These are phyloP conservation scores for Viridothelium virens DNA, from an alignment of 495 filamentous ascomycete genomes.

Conservation along the genomic window DNA sequence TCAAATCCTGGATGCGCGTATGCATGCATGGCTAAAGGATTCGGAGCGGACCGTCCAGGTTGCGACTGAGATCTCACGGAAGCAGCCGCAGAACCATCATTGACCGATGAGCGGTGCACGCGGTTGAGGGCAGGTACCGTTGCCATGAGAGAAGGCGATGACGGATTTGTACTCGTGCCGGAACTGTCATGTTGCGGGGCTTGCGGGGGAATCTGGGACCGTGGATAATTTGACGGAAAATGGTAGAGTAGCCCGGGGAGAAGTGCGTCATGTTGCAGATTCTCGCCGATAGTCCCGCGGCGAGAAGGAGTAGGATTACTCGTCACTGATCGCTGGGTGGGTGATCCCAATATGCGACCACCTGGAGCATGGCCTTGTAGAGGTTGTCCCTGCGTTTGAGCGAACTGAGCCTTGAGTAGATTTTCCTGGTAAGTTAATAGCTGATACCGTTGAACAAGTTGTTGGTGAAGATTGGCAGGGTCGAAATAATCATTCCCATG, in stretches of 20 bases:
- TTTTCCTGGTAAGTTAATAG: constrained; percentile 59
- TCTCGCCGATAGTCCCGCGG: constrained; percentile 3
- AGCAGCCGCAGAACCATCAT: constrained; percentile 44
- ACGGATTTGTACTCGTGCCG: constrained; percentile 48
- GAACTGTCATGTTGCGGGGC: constrained; percentile 25
- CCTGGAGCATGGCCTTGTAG: constrained; percentile 25
- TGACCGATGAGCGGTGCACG: constrained; percentile 49
- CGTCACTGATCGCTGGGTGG: constrained; percentile 7
- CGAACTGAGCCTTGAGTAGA: constrained; percentile 45
- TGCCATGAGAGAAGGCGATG: constrained; percentile 51
- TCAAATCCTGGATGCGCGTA: constrained; percentile 26
- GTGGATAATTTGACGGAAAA: constrained; percentile 42
- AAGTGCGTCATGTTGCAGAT: constrained; percentile 42
- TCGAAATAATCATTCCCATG: constrained; percentile 28
- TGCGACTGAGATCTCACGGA: constrained; percentile 59
- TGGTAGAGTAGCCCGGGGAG: constrained; percentile 46
- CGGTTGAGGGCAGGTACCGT: constrained; percentile 51
- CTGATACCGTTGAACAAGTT: constrained; percentile 57
- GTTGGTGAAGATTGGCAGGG: constrained; percentile 42
- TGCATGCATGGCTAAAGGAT: constrained; percentile 36
- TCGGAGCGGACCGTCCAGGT: constrained; percentile 49
- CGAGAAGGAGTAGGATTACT: constrained; percentile 34
- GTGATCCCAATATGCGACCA: constrained; percentile 7
- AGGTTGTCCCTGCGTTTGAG: constrained; percentile 39
- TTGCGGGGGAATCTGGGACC: constrained; percentile 40